Conservation (phyloP, 1,284 basidiomycete species). For the Lentinula novae-zelandiae region DNA sequence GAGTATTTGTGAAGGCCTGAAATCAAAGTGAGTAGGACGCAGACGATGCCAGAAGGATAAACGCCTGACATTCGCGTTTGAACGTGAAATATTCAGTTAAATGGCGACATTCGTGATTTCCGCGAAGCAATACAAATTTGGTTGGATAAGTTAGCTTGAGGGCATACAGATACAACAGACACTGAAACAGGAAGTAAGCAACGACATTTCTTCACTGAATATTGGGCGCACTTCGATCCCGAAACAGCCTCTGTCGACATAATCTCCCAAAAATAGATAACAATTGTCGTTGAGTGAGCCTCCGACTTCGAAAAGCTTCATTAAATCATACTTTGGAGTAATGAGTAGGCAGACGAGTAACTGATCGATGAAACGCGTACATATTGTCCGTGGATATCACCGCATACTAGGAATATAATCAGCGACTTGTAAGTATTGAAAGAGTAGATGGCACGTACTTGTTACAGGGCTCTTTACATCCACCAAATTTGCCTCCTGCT, state of each 20-base stretch:
- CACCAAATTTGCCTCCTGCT: slow-evolving; percentile 84
- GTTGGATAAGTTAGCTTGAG: slow-evolving; percentile 95
- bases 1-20: slow-evolving; percentile 93
- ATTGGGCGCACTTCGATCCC: slow-evolving; percentile 76
- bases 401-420: slow-evolving; percentile 64
- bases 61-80: slow-evolving; percentile 78
- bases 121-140: slow-evolving; percentile 86
- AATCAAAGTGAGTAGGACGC: slow-evolving; percentile 26
- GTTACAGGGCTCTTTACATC: slow-evolving; percentile 90
- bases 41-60: slow-evolving; percentile 87
- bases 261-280: slow-evolving; percentile 97
- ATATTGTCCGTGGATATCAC: slow-evolving; percentile 99
- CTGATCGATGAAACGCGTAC: slow-evolving; percentile 46
- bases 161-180: slow-evolving; percentile 84
- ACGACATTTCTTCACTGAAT: neutral
- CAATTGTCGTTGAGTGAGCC: slow-evolving; percentile 85
- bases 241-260: slow-evolving; percentile 96
- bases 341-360: slow-evolving; percentile 11
- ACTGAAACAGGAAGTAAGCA: slow-evolving; percentile 40
- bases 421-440: slow-evolving; percentile 10
- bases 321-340: slow-evolving; percentile 80
- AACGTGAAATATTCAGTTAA: slow-evolving; percentile 97
- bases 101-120: slow-evolving; percentile 98
- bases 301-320: slow-evolving; percentile 98
- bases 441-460: slow-evolving; percentile 49